Evolutionary conservation across 768 basidiomycete genomes (phyloP).

Genomic region (Tricholoma furcatifolium): DNA sequence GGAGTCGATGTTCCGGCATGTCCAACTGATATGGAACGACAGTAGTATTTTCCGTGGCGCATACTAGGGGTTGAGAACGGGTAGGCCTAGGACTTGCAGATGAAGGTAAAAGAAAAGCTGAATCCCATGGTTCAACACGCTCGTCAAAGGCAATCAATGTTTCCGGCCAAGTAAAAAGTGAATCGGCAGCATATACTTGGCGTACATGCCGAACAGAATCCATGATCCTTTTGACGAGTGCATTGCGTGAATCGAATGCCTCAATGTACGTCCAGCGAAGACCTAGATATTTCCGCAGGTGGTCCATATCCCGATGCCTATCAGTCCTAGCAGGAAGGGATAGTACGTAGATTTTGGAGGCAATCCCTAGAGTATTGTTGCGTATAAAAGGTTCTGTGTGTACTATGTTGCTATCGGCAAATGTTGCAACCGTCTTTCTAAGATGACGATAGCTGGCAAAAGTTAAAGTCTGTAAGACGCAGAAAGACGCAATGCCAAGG

Average conservation of each 20-base stretch:
- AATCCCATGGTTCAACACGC: slow-evolving; percentile 25
- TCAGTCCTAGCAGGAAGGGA: slow-evolving; percentile 58
- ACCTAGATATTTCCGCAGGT: slow-evolving; percentile 41
- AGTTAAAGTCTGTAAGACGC: neutral
- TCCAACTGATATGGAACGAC: slow-evolving; percentile 31
- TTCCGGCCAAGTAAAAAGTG: slow-evolving; percentile 22
- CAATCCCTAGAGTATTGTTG: slow-evolving; percentile 32
- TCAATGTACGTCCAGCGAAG: slow-evolving; percentile 55
- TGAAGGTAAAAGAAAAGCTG: slow-evolving; percentile 12
- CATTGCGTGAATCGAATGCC: slow-evolving; percentile 41
- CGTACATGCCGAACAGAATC: slow-evolving; percentile 40
- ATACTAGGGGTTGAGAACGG: slow-evolving; percentile 12
- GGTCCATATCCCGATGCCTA: slow-evolving; percentile 58
- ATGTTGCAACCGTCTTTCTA: neutral
- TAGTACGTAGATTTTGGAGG: slow-evolving; percentile 51
- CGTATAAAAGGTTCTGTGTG: neutral
- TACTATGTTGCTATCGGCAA: neutral
- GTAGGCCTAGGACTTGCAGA: slow-evolving; percentile 1
- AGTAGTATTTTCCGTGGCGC: slow-evolving; percentile 30
- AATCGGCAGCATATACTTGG: neutral
- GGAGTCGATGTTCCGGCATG: slow-evolving; percentile 45
- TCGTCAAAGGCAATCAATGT: slow-evolving; percentile 20
- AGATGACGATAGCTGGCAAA: slow-evolving; percentile 3
- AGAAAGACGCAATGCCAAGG: neutral
- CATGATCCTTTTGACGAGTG: slow-evolving; percentile 39